Conservation (phyloP, 2,329 filamentous ascomycete genomes). For the Neonectria punicea region DNA sequence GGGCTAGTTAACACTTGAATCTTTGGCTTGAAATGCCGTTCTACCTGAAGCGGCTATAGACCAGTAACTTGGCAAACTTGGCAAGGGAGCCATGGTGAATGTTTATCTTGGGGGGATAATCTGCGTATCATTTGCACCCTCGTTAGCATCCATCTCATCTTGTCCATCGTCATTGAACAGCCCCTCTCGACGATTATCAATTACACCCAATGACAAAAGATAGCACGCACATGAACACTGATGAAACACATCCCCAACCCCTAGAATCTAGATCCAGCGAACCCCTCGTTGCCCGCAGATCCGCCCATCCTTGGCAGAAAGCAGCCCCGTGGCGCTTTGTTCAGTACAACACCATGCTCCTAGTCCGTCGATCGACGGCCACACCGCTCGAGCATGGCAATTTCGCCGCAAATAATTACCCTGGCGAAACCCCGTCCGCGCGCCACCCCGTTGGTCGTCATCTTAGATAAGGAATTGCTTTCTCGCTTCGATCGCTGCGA, state of each 20-base stretch:
- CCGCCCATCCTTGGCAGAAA: not conserved
- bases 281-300: not conserved
- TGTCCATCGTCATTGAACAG: not conserved
- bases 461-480: not conserved
- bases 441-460: not conserved
- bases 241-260: not conserved
- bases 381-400: slow-evolving; percentile 1
- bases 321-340: not conserved
- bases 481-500: not conserved
- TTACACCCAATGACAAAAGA: not conserved
- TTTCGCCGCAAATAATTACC: slow-evolving; percentile 6
- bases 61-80: not conserved
- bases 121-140: not conserved
- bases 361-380: slow-evolving; percentile 13
- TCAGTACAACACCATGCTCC: slow-evolving; percentile 4
- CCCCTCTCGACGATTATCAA: too few relatives aligned
- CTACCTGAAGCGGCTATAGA: not conserved
- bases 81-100: not conserved
- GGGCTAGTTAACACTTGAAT: not conserved
- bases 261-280: not conserved
- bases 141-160: not conserved
- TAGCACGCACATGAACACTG: not conserved
- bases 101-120: not conserved
- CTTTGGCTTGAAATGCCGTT: not conserved
- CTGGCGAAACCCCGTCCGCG: not conserved